Evolutionary conservation across 2,329 filamentous ascomycete genomes (phyloP).

Genomic region (Gliomastix tumulicola): DNA sequence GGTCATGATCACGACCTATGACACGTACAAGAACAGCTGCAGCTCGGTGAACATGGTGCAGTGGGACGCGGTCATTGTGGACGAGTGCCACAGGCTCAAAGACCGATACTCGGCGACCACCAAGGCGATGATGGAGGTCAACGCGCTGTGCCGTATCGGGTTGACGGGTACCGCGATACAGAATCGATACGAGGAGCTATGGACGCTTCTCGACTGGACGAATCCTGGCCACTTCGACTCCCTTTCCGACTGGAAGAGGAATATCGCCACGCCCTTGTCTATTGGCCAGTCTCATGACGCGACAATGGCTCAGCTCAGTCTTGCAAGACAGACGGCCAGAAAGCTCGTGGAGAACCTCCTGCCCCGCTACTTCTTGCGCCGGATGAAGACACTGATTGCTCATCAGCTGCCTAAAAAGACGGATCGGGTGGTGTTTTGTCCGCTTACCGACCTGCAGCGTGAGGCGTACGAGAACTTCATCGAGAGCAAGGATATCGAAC

Average conservation of each 20-base stretch:
- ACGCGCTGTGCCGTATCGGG: constrained; percentile 85
- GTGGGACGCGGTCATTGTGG: constrained; percentile 92
- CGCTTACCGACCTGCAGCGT: constrained; percentile 73
- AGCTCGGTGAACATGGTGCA: constrained; percentile 71
- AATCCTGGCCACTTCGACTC: constrained; percentile 68
- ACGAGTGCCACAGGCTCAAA: constrained; percentile 90
- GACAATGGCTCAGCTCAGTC: constrained; percentile 72
- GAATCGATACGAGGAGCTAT: constrained; percentile 95
- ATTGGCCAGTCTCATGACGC: constrained; percentile 91
- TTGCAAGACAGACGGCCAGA: constrained; percentile 73
- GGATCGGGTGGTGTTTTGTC: constrained; percentile 91
- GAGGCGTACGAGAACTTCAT: constrained; percentile 79
- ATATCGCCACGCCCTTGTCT: constrained; percentile 73
- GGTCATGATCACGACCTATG: constrained; percentile 91
- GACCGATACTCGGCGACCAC: constrained; percentile 71
- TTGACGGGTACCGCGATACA: constrained; percentile 95
- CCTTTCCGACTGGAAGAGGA: constrained; percentile 67
- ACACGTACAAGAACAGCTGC: constrained; percentile 75
- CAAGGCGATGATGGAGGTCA: constrained; percentile 81
- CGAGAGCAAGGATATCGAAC: constrained; percentile 57
- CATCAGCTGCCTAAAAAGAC: constrained; percentile 92
- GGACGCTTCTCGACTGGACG: constrained; percentile 94
- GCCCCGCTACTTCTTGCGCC: constrained; percentile 81
- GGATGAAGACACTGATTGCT: constrained; percentile 89
- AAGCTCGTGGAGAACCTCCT: constrained; percentile 82